Percentiles rank a stretch among this genome's conserved stretches.
Evolutionary conservation across 352 stramenopile genomes (phyloP).

Genomic region (Globisporangium carolinianum): DNA sequence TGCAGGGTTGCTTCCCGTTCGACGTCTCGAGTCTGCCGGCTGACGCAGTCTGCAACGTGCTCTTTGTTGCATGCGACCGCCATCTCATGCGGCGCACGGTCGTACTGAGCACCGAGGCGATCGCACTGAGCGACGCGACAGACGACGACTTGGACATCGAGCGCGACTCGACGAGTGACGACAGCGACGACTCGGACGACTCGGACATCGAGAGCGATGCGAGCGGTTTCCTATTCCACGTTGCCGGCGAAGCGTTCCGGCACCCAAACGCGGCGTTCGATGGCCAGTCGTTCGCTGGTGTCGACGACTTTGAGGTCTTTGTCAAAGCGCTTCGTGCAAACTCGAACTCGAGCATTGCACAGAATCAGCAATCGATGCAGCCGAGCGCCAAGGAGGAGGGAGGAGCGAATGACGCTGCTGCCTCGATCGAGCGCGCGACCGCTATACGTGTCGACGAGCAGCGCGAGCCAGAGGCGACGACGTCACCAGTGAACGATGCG

Average conservation of each 20-base stretch:
- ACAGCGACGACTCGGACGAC: slow-evolving; percentile 10
- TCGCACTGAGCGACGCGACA: slow-evolving; percentile 24
- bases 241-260: slow-evolving; percentile 46
- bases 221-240: slow-evolving; percentile 34
- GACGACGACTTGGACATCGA: slow-evolving; percentile 17
- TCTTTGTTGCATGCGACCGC: slow-evolving; percentile 55
- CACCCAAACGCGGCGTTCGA: slow-evolving; percentile 43
- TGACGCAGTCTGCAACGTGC: slow-evolving; percentile 42
- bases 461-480: too few species aligned
- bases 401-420: too few species aligned
- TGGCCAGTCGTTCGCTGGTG: slow-evolving; percentile 34
- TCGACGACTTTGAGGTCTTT: slow-evolving; percentile 48
- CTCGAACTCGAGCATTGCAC: neutral
- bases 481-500: too few species aligned
- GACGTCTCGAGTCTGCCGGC: slow-evolving; percentile 34
- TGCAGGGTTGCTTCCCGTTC: slow-evolving; percentile 33
- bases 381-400: too few species aligned
- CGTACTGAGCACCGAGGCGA: slow-evolving; percentile 43
- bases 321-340: slow-evolving; percentile 30
- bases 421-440: too few species aligned
- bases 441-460: too few species aligned
- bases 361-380: too few species aligned
- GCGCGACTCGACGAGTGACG: slow-evolving; percentile 14
- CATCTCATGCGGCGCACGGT: slow-evolving; percentile 53
- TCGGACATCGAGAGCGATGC: too few species aligned